These are phyloP conservation scores for Sodiomyces alkalinus DNA, from an alignment of 2,329 filamentous ascomycete species.

Conservation along the genomic window DNA sequence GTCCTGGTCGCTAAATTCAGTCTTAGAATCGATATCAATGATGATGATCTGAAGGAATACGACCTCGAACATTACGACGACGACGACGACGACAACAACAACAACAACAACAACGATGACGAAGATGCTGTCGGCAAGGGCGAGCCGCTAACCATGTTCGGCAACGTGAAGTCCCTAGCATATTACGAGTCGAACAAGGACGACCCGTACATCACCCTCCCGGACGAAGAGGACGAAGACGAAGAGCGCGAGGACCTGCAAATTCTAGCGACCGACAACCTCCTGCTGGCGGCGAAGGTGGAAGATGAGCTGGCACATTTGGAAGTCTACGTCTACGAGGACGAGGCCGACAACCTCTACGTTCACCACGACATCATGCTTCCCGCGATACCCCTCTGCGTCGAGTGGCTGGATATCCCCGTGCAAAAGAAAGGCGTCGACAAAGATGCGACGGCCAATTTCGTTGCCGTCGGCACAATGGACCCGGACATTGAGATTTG, in stretches of 20 bases:
- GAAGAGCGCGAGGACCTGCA: conserved; percentile 90
- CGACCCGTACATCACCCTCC: conserved; percentile 89
- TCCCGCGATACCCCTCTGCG: conserved; percentile 83
- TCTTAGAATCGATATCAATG: conserved; percentile 43
- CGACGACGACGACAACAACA: conserved; percentile 45
- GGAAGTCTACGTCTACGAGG: conserved; percentile 96
- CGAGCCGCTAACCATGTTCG: conserved; percentile 80
- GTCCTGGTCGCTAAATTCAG: conserved; percentile 9
- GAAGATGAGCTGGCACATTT: conserved; percentile 95
- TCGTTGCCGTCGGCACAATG: conserved; percentile 90
- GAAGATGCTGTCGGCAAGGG: conserved; percentile 28
- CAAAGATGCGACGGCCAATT: conserved; percentile 63
- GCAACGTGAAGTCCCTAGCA: conserved; percentile 81
- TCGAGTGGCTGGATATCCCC: conserved; percentile 92
- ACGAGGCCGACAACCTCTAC: conserved; percentile 88
- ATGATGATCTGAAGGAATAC: conserved; percentile 91
- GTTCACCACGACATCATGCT: conserved; percentile 99
- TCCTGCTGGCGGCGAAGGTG: conserved; percentile 81
- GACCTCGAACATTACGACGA: conserved; percentile 93
- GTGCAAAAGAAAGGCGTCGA: conserved; percentile 54
- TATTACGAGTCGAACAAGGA: conserved; percentile 92
- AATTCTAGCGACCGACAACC: conserved; percentile 81
- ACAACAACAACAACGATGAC: no score
- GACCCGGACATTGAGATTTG: conserved; percentile 98
- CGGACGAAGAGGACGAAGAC: conserved; percentile 51